Conservation (phyloP, 371 early-diverging fungal genomes). For the Syncephalis fuscata region DNA sequence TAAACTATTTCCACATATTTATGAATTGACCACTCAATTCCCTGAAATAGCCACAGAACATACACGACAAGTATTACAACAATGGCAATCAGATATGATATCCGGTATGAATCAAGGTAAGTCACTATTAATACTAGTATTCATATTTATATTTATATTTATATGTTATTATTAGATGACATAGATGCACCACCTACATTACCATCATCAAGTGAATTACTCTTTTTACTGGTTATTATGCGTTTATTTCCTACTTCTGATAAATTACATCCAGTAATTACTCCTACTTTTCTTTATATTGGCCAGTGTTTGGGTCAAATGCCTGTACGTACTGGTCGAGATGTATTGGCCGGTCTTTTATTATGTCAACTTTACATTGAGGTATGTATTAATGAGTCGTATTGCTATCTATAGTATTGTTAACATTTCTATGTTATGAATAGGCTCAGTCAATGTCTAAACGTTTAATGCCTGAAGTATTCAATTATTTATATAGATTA, state of each 20-base stretch:
- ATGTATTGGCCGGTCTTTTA: slow-evolving; percentile 52
- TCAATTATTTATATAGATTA: slow-evolving; percentile 29
- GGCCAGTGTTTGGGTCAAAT: slow-evolving; percentile 51
- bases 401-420: no score
- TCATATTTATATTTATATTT: no score
- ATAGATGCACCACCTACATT: slow-evolving; percentile 12
- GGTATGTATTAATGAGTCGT: slow-evolving; percentile 12
- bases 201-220: slow-evolving; percentile 31
- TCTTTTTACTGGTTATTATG: slow-evolving; percentile 38
- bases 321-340: slow-evolving; percentile 32
- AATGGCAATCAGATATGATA: neutral
- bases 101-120: neutral
- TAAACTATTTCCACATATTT: slow-evolving; percentile 26
- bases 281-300: slow-evolving; percentile 63
- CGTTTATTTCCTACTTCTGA: slow-evolving; percentile 79
- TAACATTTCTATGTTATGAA: slow-evolving; percentile 1
- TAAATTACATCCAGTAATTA: slow-evolving; percentile 68
- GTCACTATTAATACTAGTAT: no score
- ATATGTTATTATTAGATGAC: slow-evolving; percentile 8
- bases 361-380: slow-evolving; percentile 52
- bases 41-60: slow-evolving; percentile 20
- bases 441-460: slow-evolving; percentile 58
- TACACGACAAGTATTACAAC: neutral
- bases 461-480: slow-evolving; percentile 68
- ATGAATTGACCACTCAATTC: slow-evolving; percentile 31